These are phyloP conservation scores for Diphasiastrum complanatum DNA, from an alignment of 83 land plant species.

Conservation along the genomic window DNA sequence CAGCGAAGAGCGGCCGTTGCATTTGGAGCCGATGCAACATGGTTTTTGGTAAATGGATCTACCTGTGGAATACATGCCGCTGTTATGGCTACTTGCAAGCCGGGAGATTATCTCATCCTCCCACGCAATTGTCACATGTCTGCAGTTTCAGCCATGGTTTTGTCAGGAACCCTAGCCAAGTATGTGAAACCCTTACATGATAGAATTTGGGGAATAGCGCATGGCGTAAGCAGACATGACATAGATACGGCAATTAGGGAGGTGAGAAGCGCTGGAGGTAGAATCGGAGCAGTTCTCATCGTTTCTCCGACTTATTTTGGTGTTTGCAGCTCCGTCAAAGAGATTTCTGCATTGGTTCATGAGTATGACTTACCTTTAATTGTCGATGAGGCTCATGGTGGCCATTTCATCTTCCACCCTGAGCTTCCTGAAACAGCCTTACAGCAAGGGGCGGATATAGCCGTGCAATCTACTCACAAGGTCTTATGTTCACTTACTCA, in stretches of 20 bases:
- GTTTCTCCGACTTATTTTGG: conserved; percentile 91
- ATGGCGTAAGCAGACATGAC: conserved; percentile 43
- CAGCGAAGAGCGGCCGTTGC: conserved; percentile 54
- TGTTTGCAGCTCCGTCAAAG: conserved; percentile 54
- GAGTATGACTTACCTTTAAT: conserved; percentile 52
- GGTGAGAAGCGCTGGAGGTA: conserved; percentile 40
- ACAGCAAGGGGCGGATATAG: conserved; percentile 84
- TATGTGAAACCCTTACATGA: conserved; percentile 61
- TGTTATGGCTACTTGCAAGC: conserved; percentile 79
- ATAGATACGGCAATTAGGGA: conserved; percentile 57
- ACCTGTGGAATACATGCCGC: conserved; percentile 92
- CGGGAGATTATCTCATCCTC: conserved; percentile 62
- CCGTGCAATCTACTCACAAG: conserved; percentile 86
- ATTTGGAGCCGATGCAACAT: conserved; percentile 70
- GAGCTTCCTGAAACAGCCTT: conserved; percentile 61
- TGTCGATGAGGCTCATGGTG: conserved; percentile 95
- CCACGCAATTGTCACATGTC: conserved; percentile 81
- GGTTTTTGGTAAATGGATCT: conserved; percentile 84
- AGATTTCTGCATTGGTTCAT: conserved; percentile 55
- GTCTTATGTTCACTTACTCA: conserved; percentile 81
- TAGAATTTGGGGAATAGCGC: conserved; percentile 57
- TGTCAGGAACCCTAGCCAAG: conserved; percentile 62
- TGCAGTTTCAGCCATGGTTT: conserved; percentile 67
- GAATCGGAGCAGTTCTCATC: conserved; percentile 68
- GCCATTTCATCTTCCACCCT: conserved; percentile 71